Evolutionary conservation across 1,139 yeast species (phyloP), one percentile per base, ranked within the genome.

Genomic region (Kluyveromyces sp.): DNA sequence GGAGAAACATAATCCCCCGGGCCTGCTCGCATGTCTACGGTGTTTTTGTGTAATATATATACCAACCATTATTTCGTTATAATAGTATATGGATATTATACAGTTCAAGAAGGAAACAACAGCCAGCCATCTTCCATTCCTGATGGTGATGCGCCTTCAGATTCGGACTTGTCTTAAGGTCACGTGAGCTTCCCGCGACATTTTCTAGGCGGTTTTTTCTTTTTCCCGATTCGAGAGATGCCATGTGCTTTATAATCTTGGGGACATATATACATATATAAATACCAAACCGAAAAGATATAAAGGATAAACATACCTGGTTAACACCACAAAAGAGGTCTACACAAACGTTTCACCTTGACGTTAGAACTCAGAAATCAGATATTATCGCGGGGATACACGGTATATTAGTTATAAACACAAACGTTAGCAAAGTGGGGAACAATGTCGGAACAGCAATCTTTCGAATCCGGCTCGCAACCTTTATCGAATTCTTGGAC

Each of bases 401-500:
- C 7, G 10, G 33, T 31, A 15, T 15, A 15, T 15, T 15, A 15
- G 21, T 15, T 15, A 15, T 15, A 15, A 15, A 15, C 21, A 15
- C 21, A 15, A 15, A 15, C 21, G 21, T 15, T 15, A 15, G 21
- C 33, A n/a, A 34, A 35, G 27, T 7, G 28, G n/a, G n/a, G 29
- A 34, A 15, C 25, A 15, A 38, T 38, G 41, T 10, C 34, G 29
- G 41, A 38, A 10, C 10, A 38, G 10, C 34, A 38, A 27, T 28
- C 50, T 34, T 38, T n/a, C 47, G 50, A 25, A 40, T 50, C 3
- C 49, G 61, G 6, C 41, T 59, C 31, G 49, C 56, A 7, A 52
- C 50, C 37, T 48, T 59, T 37, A 42, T 59, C 15, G 63, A 59
- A 36, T 40, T 59, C 6, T 42, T 59, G 37, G 63, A 59, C 44